These are phyloP conservation scores for Crataegus laevigata DNA, from an alignment of 306 rosid species.

Conservation along the genomic window DNA sequence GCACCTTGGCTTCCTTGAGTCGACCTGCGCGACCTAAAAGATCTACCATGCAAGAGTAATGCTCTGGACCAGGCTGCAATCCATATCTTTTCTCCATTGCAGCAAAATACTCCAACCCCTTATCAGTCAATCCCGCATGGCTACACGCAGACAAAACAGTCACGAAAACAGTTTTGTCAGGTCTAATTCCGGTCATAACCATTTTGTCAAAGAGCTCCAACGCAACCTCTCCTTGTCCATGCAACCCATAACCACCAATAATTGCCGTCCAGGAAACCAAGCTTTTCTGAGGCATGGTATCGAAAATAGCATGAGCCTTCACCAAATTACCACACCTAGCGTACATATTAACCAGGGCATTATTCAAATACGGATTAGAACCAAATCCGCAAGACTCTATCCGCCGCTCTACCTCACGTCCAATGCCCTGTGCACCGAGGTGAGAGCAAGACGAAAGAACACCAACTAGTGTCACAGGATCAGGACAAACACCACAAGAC, in stretches of 20 bases:
- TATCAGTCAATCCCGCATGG: slow-evolving; percentile 71
- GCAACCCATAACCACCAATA: slow-evolving; percentile 79
- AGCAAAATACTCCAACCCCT: slow-evolving; percentile 58
- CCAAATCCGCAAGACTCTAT: slow-evolving; percentile 21
- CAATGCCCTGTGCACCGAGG: slow-evolving; percentile 36
- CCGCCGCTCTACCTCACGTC: slow-evolving; percentile 27
- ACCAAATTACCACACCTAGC: slow-evolving; percentile 45
- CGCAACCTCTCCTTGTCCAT: slow-evolving; percentile 70
- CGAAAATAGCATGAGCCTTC: slow-evolving; percentile 36
- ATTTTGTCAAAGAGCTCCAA: slow-evolving; percentile 60
- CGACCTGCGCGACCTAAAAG: slow-evolving; percentile 82
- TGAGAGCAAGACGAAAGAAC: slow-evolving; percentile 45
- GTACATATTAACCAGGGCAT: slow-evolving; percentile 41
- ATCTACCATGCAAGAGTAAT: slow-evolving; percentile 82
- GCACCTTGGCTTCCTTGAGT: slow-evolving; percentile 54
- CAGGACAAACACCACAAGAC: slow-evolving; percentile 23
- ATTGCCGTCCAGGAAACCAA: slow-evolving; percentile 47
- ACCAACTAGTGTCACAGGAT: slow-evolving; percentile 41
- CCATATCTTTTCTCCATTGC: slow-evolving; percentile 46
- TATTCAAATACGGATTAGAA: slow-evolving; percentile 31
- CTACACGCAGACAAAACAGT: slow-evolving; percentile 76
- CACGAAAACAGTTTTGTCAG: slow-evolving; percentile 69
- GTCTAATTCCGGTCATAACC: slow-evolving; percentile 51
- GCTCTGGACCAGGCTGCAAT: slow-evolving; percentile 66
- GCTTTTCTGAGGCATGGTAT: slow-evolving; percentile 29